Percentiles rank a stretch among this genome's conserved stretches.
Evolutionary conservation across 2,329 filamentous ascomycete genomes (phyloP).

Genomic region (Epichloe amarillans): DNA sequence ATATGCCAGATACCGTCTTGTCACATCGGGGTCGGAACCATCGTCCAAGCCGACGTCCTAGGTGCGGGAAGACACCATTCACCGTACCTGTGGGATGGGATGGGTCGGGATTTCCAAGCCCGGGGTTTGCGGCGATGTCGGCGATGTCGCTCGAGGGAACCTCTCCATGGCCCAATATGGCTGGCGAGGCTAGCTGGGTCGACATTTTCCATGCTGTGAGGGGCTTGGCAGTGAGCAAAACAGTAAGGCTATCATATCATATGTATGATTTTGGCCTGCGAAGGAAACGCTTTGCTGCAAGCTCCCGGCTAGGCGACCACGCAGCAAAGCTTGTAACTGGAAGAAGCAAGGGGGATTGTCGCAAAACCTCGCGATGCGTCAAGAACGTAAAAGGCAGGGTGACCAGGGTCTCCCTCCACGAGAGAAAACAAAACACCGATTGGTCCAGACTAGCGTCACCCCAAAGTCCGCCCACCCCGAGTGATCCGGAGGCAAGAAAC

Average conservation of each 20-base stretch:
- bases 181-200: conserved; percentile 16
- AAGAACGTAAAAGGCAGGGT: background rate
- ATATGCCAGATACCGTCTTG: background rate
- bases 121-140: conserved; percentile 13
- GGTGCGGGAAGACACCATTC: background rate
- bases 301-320: background rate
- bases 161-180: conserved; percentile 15
- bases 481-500: background rate
- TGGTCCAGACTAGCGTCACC: background rate
- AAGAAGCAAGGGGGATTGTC: background rate
- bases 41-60: background rate
- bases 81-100: conserved; percentile 20
- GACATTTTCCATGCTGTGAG: conserved; percentile 24
- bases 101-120: conserved; percentile 13
- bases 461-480: background rate
- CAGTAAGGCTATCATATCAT: background rate
- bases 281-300: background rate
- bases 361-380: background rate
- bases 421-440: background rate
- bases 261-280: background rate
- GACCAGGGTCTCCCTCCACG: background rate
- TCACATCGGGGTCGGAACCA: background rate
- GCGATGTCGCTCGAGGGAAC: conserved; percentile 13
- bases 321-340: background rate
- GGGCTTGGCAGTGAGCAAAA: background rate